Conservation (phyloP, 2,329 filamentous ascomycete genomes). For the Metarhizium album region DNA sequence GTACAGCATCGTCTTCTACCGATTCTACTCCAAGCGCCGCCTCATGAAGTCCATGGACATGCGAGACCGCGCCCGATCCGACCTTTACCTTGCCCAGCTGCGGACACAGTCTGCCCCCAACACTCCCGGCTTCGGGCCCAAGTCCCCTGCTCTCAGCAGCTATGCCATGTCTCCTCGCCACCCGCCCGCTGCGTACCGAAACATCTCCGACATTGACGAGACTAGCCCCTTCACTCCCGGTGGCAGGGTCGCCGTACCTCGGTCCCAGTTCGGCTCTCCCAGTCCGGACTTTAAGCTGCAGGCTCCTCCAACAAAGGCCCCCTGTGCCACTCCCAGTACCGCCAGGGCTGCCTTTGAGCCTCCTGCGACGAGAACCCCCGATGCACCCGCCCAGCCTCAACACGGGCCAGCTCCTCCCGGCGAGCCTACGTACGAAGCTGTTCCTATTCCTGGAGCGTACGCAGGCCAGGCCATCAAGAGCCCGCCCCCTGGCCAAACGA, state of each 20-base stretch:
- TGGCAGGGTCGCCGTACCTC: conserved; percentile 48
- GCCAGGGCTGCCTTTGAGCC: conserved; percentile 52
- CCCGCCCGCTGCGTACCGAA: conserved; percentile 46
- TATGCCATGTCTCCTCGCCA: conserved; percentile 50
- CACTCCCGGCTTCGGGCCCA: conserved; percentile 69
- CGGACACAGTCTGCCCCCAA: conserved; percentile 84
- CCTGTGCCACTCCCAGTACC: conserved; percentile 63
- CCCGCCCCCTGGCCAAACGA: conserved; percentile 34
- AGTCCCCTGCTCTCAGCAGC: conserved; percentile 32
- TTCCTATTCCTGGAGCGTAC: conserved; percentile 85
- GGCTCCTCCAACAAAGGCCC: conserved; percentile 69
- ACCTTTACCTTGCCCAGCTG: conserved; percentile 84
- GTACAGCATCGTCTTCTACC: conserved; percentile 92
- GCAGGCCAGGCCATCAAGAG: conserved; percentile 43
- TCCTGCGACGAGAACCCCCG: conserved; percentile 15
- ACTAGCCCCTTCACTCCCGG: conserved; percentile 40
- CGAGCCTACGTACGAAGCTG: conserved; percentile 73
- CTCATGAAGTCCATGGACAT: conserved; percentile 95
- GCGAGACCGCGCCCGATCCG: conserved; percentile 85
- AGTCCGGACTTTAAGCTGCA: conserved; percentile 72
- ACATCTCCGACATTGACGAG: conserved; percentile 33
- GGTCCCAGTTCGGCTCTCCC: conserved; percentile 46
- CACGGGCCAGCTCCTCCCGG: conserved; percentile 63
- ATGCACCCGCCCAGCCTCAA: conserved; percentile 15
- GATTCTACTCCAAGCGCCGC: conserved; percentile 92